Evolutionary conservation across 1,284 basidiomycete species (phyloP), one percentile per base, ranked within the genome.

Genomic region (Cryptococcus jaspeensis): DNA sequence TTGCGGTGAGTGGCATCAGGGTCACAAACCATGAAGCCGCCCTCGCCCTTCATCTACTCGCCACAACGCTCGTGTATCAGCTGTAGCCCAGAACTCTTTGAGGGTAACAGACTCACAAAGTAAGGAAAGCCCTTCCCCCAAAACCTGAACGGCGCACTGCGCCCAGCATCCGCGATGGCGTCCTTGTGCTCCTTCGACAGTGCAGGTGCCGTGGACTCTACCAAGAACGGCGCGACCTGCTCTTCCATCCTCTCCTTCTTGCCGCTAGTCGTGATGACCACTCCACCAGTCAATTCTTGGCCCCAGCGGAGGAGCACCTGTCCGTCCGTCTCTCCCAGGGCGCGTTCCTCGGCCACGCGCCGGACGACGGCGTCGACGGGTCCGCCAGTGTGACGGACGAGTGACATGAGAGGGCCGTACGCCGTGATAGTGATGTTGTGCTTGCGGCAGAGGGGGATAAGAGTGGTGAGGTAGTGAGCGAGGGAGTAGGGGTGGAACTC

Each of bases 401-500:
- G 80, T 1, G 87, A 86, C 56, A 79, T 80, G 13, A 89, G 79
- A 39, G 84, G 76, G 50, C 85, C 85, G 73, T 87, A 89, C 0
- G 84, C 86, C 66, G 88, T 87, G 38, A 84, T 83, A 0, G 84
- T 79, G 48, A 89, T 86, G 22, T 80, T 80, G 52, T 88, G 79
- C 60, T 81, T 73, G 2, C 79, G 76, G 43, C 81, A 81, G 61
- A 80, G 87, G 35, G 83, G 83, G 18, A 89, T 73, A 13, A 85
- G 80, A 1, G 82, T 80, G 16, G 76, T 80, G 62, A 84, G 83
- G 81, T 2, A 82, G 51, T 80, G 72, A 5, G 76, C 73, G 66
- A 85, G 85, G 52, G 86, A 84, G 67, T 87, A 87, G 6, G 87
- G 87, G 57, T 88, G 85, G 51, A 89, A 80, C 18, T 81, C 84